phyloP scores from a whole-genome alignment of 1,284 basidiomycete genomes.

The Fomitopsis pinicola region DNA sequence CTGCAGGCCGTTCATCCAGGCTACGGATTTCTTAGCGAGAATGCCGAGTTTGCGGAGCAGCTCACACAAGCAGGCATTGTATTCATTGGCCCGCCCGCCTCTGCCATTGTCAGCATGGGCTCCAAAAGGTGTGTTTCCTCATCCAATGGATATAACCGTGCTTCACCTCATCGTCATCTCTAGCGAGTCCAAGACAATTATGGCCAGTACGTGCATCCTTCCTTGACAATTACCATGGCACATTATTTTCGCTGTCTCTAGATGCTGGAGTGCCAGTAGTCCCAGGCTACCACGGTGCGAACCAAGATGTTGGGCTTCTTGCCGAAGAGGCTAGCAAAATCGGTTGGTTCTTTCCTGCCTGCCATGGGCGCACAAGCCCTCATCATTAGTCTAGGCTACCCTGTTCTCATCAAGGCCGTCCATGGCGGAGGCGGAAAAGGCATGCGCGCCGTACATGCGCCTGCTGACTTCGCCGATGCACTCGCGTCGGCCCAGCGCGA shows the following conservation, averaged over 20 bases:
- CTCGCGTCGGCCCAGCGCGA: conserved; percentile 85
- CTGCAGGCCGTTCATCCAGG: conserved; percentile 78
- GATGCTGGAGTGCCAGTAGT: conserved; percentile 91
- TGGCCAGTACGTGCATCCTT: conserved; percentile 57
- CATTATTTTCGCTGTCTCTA: conserved; percentile 19
- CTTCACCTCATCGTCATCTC: conserved; percentile 5
- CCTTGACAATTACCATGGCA: neutral
- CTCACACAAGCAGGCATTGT: conserved; percentile 87
- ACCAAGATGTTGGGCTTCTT: conserved; percentile 68
- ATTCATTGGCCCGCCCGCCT: conserved; percentile 93
- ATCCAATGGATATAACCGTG: neutral
- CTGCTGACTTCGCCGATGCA: conserved; percentile 70
- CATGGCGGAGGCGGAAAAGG: conserved; percentile 97
- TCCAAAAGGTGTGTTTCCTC: conserved; percentile 68
- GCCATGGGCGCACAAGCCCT: neutral
- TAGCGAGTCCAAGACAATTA: conserved; percentile 87
- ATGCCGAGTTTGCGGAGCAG: conserved; percentile 83
- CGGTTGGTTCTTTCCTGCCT: conserved; percentile 33
- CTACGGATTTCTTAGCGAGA: conserved; percentile 91
- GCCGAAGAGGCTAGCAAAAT: conserved; percentile 70
- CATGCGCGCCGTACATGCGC: conserved; percentile 82
- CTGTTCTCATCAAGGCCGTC: conserved; percentile 92
- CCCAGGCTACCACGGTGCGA: conserved; percentile 82
- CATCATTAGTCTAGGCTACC: conserved; percentile 55
- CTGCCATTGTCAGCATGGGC: conserved; percentile 92